Evolutionary conservation across 2,329 filamentous ascomycete species (phyloP), one percentile per base, ranked within the genome.

Genomic region (Penicillium digitatum): DNA sequence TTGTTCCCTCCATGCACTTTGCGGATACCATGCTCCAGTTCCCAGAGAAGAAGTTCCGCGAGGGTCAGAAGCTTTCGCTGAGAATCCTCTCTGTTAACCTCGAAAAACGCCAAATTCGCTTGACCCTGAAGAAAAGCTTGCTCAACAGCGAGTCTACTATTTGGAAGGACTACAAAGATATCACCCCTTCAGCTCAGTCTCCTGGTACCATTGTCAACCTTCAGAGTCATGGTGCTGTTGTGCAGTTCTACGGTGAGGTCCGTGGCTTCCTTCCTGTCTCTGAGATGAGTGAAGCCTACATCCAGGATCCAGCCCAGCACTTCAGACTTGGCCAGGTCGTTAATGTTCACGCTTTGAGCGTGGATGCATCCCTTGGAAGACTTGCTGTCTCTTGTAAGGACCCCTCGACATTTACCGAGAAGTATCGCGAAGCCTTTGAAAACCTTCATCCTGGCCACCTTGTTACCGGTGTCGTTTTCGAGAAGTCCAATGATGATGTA

Each of bases 251-350:
- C 67, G 90, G 90, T 18, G 76, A 80, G 9, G 79, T 99, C 20
- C 84, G 85, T 61, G 95, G 88, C 9, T 99, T 95, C 77, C 80
- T 99, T 52, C 94, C 94, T 2, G 87, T 95, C 0, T 89, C 89
- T 1, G 93, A 99, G 74, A 99, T 99, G 94, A 97, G 94, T 70
- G 94, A 99, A 71, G 91, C 92, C 11, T 96, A 88, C 69, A 96
- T 99, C 66, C 84, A 88, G 62, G 89, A 96, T 67, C 91, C 94
- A 5, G 84, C 83, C 43, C 86, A 95, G 67, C 92, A 97, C 74
- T 99, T 99, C 78, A 86, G 87, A 34, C 76, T 86, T 40, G 95
- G 94, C 0, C 94, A 99, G 71, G 93, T 95, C 1, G 87, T 99
- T 62, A 95, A 85, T 66, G 89, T 96, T 20, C 89, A 93, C 66